Conservation (phyloP, 2,329 filamentous ascomycete genomes). For the Cordyceps fumosorosea region DNA sequence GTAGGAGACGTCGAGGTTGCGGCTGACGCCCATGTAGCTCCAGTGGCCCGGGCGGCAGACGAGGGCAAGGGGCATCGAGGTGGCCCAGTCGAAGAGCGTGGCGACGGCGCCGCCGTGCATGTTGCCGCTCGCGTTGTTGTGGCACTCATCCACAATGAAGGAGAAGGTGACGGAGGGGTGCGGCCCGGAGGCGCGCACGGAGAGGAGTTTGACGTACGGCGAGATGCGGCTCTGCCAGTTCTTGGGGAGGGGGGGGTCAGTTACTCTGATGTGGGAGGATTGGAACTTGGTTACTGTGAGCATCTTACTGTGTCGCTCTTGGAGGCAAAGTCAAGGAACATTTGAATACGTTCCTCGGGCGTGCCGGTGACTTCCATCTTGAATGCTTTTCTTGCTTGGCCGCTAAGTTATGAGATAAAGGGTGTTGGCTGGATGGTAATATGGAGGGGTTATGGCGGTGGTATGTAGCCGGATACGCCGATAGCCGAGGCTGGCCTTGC, state of each 20-base stretch:
- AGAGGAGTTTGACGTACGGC: constrained; percentile 35
- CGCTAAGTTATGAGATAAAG: background rate
- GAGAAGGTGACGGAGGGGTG: constrained; percentile 37
- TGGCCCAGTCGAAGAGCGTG: constrained; percentile 61
- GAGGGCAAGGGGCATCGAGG: constrained; percentile 51
- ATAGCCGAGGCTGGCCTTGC: background rate
- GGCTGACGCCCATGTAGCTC: constrained; percentile 55
- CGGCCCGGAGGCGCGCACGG: constrained; percentile 26
- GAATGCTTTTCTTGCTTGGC: background rate
- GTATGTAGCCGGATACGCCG: background rate
- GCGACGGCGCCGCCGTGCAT: constrained; percentile 59
- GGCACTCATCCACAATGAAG: constrained; percentile 41
- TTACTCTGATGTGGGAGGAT: background rate
- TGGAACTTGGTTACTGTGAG: background rate
- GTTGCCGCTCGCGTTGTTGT: constrained; percentile 49
- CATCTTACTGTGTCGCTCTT: background rate
- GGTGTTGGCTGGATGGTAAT: background rate
- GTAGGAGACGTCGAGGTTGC: constrained; percentile 62
- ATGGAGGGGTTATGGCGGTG: background rate
- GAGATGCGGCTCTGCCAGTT: constrained; percentile 39
- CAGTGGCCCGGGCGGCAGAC: constrained; percentile 55
- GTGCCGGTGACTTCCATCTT: background rate
- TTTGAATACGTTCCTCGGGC: background rate
- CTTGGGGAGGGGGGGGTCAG: constrained; percentile 21
- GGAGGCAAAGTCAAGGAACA: background rate